phyloP scores from a whole-genome alignment of 495 filamentous ascomycete genomes.

The Penicillium dipodomyicola region DNA sequence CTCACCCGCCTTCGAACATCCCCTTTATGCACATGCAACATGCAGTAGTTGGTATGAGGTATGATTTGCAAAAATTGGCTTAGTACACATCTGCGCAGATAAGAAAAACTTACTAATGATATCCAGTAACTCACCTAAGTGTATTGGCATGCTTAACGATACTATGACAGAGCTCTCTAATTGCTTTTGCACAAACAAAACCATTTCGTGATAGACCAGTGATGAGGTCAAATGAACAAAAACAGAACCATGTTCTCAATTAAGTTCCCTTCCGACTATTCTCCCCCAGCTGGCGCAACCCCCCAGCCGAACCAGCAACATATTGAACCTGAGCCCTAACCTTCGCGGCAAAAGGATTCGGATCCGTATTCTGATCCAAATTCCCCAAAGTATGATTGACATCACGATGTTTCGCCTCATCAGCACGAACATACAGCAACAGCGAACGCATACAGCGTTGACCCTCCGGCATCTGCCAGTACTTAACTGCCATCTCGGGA shows the following conservation, averaged over 20 bases:
- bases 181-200: not conserved
- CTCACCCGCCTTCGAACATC: not conserved
- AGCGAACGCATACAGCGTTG: constrained; percentile 78
- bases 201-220: not conserved
- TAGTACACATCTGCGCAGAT: not conserved
- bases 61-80: not conserved
- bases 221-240: not conserved
- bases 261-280: not conserved
- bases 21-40: not conserved
- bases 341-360: constrained; percentile 81
- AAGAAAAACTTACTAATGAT: not conserved
- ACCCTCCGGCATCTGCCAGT: constrained; percentile 87
- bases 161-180: not conserved
- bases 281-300: not conserved
- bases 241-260: not conserved
- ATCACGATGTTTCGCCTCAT: constrained; percentile 90
- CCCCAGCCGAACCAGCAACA: not conserved
- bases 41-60: not conserved
- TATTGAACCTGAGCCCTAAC: constrained; percentile 53
- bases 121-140: not conserved
- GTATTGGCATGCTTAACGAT: not conserved
- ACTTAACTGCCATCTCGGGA: constrained; percentile 78
- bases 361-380: constrained; percentile 73
- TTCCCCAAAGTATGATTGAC: constrained; percentile 92
- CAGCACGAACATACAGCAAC: constrained; percentile 79